phyloP scores from a whole-genome alignment of 768 basidiomycete species.

The Russula vinacea region DNA sequence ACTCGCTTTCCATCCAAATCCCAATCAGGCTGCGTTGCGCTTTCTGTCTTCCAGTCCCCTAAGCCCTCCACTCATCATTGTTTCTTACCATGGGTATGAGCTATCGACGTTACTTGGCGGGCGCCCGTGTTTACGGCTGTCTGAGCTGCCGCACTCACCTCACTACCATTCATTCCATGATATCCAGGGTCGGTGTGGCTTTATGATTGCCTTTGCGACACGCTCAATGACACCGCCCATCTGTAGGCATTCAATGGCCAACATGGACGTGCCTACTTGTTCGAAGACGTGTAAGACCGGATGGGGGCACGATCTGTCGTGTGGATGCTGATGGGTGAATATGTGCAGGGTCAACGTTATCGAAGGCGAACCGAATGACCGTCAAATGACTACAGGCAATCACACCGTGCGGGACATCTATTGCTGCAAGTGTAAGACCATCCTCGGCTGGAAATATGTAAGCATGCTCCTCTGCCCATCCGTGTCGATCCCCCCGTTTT shows the following conservation, averaged over 20 bases:
- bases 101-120: constrained; percentile 81
- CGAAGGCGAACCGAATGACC: constrained; percentile 85
- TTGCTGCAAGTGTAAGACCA: constrained; percentile 83
- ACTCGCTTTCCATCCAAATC: constrained; percentile 16
- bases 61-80: constrained; percentile 12
- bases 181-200: constrained; percentile 65
- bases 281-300: constrained; percentile 80
- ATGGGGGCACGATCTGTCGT: constrained; percentile 26
- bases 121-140: constrained; percentile 86
- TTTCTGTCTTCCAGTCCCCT: constrained; percentile 5
- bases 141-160: constrained; percentile 84
- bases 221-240: constrained; percentile 31
- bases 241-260: constrained; percentile 92
- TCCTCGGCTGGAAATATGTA: constrained; percentile 98
- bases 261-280: constrained; percentile 92
- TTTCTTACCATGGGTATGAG: constrained; percentile 73
- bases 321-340: constrained; percentile 19
- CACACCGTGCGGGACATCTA: constrained; percentile 96
- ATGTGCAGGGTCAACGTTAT: constrained; percentile 78
- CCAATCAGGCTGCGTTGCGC: constrained; percentile 7
- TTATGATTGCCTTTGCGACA: constrained; percentile 1
- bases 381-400: constrained; percentile 95
- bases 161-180: constrained; percentile 87
- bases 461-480: constrained; percentile 35
- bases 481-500: constrained; percentile 2